Evolutionary conservation across 495 filamentous ascomycete species (phyloP).

Genomic region (Neurospora sp.): DNA sequence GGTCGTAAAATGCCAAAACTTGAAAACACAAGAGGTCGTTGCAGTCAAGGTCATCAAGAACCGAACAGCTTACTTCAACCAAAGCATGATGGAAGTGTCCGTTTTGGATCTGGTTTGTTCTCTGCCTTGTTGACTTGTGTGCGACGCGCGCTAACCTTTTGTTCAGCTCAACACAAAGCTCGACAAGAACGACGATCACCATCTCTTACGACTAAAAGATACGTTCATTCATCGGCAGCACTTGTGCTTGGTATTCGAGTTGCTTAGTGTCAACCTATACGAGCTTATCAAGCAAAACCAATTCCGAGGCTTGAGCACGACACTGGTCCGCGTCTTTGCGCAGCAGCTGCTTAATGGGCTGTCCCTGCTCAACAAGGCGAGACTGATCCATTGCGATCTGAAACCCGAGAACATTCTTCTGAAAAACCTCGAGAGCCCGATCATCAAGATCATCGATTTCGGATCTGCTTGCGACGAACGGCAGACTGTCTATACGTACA

Average conservation of each 20-base stretch:
- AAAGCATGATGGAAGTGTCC: slow-evolving; percentile 99
- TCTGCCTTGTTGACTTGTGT: neutral
- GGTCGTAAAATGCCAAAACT: slow-evolving; percentile 97
- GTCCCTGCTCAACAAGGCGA: slow-evolving; percentile 88
- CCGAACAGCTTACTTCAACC: slow-evolving; percentile 97
- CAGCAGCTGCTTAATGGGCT: slow-evolving; percentile 92
- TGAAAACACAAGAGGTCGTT: slow-evolving; percentile 96
- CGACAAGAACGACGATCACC: slow-evolving; percentile 98
- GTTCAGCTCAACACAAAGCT: slow-evolving; percentile 88
- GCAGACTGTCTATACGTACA: slow-evolving; percentile 99
- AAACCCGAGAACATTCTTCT: slow-evolving; percentile 98
- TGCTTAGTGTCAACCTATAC: slow-evolving; percentile 96
- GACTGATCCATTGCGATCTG: slow-evolving; percentile 95
- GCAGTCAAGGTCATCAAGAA: slow-evolving; percentile 99
- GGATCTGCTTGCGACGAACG: slow-evolving; percentile 97
- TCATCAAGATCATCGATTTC: slow-evolving; percentile 99
- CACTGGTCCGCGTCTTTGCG: slow-evolving; percentile 93
- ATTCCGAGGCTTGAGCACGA: slow-evolving; percentile 95
- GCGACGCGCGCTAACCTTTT: slow-evolving; percentile 1
- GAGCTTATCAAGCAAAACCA: slow-evolving; percentile 99
- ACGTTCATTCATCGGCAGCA: slow-evolving; percentile 98
- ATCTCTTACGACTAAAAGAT: slow-evolving; percentile 89
- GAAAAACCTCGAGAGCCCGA: slow-evolving; percentile 97
- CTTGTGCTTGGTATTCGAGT: slow-evolving; percentile 93
- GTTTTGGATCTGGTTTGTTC: slow-evolving; percentile 80